These are phyloP conservation scores for Blastomyces parvus DNA, from an alignment of 2,329 filamentous ascomycete species.

Conservation along the genomic window DNA sequence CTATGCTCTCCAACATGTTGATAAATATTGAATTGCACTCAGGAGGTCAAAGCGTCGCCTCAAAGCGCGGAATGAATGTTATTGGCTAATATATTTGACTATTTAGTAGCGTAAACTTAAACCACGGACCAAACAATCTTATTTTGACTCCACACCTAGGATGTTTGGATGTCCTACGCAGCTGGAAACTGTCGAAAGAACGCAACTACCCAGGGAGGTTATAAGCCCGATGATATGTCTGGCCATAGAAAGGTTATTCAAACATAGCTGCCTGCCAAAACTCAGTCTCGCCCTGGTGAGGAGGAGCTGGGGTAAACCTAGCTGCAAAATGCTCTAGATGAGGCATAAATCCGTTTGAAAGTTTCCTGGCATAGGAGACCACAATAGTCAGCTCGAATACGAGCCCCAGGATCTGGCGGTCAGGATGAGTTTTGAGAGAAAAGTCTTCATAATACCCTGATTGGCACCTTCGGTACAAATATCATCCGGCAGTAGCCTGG, in stretches of 20 bases:
- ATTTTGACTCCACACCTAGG: no score
- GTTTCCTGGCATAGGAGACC: background rate
- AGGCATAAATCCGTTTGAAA: background rate
- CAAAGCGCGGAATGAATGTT: background rate
- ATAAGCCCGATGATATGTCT: background rate
- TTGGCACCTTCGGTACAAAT: background rate
- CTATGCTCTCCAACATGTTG: no score
- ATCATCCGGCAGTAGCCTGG: background rate
- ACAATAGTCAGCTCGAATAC: background rate
- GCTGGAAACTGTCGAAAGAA: background rate
- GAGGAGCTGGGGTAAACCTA: background rate
- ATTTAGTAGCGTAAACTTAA: background rate
- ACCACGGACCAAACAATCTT: background rate
- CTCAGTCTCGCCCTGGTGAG: no score
- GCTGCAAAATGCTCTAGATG: background rate
- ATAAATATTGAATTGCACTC: no score
- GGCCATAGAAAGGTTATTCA: background rate
- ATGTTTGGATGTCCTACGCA: no score
- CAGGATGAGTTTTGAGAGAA: background rate
- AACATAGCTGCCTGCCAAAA: background rate
- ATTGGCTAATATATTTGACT: background rate
- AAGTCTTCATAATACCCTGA: background rate
- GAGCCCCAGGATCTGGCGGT: background rate
- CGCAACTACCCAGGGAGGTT: background rate
- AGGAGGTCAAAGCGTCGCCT: no score